These are phyloP conservation scores for Crithidia bombi DNA, from an alignment of 208 protist species.

Conservation along the genomic window DNA sequence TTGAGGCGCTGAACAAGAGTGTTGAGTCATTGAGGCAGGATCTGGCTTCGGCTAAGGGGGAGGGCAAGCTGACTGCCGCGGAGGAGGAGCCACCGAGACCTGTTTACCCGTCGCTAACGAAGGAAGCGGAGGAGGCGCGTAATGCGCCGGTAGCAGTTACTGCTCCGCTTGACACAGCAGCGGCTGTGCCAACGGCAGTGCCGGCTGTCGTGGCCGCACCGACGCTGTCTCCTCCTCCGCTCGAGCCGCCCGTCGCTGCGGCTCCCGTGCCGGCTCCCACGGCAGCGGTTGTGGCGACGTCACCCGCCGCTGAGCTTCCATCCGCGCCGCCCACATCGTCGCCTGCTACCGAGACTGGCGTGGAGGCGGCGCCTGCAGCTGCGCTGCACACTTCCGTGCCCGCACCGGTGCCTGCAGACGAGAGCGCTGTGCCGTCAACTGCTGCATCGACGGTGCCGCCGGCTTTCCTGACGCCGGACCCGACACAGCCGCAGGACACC, in stretches of 20 bases:
- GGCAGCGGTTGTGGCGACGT: background rate
- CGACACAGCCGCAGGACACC: background rate
- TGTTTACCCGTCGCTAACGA: constrained; percentile 13
- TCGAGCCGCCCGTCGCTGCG: background rate
- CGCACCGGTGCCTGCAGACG: background rate
- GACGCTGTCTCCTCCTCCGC: too few relatives aligned
- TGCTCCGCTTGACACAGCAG: too few relatives aligned
- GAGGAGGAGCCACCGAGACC: constrained; percentile 10
- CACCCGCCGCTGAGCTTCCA: background rate
- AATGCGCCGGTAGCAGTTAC: background rate
- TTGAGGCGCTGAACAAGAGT: constrained; percentile 50
- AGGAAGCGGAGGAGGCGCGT: constrained; percentile 29
- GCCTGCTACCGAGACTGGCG: background rate
- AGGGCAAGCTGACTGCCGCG: constrained; percentile 12
- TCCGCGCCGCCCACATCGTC: constrained; percentile 1
- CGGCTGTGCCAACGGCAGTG: too few relatives aligned
- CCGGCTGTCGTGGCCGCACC: too few relatives aligned
- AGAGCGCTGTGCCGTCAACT: background rate
- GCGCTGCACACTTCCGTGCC: background rate
- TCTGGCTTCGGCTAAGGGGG: constrained; percentile 2
- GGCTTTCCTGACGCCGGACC: constrained; percentile 14
- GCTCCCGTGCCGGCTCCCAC: background rate
- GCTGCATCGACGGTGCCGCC: constrained; percentile 7
- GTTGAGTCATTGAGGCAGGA: constrained; percentile 33
- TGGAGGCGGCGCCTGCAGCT: constrained; percentile 2